Percentiles rank a stretch among this genome's conserved stretches.
Conservation (phyloP, 2,329 filamentous ascomycete genomes). For the Tolypocladium capitatum region DNA sequence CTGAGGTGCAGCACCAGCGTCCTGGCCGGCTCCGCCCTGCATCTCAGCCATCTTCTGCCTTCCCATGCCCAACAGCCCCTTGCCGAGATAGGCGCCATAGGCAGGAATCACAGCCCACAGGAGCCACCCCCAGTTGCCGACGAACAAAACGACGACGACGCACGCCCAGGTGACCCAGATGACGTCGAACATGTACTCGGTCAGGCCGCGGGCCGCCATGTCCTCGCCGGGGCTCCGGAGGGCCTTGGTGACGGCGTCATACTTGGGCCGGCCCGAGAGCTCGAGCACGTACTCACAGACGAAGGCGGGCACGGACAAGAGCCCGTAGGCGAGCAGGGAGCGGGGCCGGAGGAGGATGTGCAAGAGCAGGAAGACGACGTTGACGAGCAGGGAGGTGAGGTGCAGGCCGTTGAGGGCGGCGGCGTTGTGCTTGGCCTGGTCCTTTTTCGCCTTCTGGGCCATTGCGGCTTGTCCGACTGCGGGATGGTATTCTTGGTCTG, state of each 20-base stretch:
- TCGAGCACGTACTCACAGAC: conserved; percentile 80
- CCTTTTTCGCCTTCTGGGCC: conserved; percentile 52
- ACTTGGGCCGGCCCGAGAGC: conserved; percentile 65
- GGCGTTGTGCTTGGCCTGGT: conserved; percentile 64
- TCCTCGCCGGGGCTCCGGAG: conserved; percentile 75
- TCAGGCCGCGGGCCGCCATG: conserved; percentile 73
- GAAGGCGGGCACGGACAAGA: conserved; percentile 63
- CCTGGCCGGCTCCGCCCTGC: conserved; percentile 19
- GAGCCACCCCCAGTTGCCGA: conserved; percentile 65
- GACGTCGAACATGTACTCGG: conserved; percentile 96
- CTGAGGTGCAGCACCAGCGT: conserved; percentile 17
- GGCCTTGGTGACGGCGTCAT: conserved; percentile 48
- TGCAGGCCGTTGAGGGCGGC: conserved; percentile 71
- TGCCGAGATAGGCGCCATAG: conserved; percentile 41
- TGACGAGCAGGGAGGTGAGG: conserved; percentile 57
- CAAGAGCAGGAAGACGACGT: conserved; percentile 60
- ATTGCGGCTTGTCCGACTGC: conserved; percentile 20
- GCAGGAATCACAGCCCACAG: conserved; percentile 42
- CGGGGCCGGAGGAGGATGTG: conserved; percentile 54
- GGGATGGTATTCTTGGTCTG: not conserved
- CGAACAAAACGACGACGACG: conserved; percentile 54
- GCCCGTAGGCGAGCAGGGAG: conserved; percentile 52
- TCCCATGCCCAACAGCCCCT: conserved; percentile 38
- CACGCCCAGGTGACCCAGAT: conserved; percentile 88
- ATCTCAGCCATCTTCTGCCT: conserved; percentile 38